A percentile compares a stretch with the other conserved stretches of the same genome.
Conservation (phyloP, 495 filamentous ascomycete species). For the Aspergillus indologenus region DNA sequence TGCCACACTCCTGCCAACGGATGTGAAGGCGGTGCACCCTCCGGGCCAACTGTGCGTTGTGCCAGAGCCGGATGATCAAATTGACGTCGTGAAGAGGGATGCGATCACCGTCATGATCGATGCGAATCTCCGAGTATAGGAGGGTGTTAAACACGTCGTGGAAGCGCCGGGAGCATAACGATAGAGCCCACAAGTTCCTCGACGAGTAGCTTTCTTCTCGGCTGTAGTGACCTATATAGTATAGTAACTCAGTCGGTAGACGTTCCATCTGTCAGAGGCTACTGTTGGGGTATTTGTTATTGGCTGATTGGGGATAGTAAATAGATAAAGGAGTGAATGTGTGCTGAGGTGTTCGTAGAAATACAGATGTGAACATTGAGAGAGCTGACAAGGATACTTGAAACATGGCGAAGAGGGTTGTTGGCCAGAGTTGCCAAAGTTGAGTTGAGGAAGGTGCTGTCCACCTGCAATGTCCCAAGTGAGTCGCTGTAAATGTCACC, state of each 20-base stretch:
- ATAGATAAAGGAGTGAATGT: too few species aligned
- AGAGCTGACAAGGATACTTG: too few species aligned
- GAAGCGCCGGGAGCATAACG: neutral
- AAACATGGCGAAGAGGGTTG: too few species aligned
- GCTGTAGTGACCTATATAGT: neutral
- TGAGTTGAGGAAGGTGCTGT: too few species aligned
- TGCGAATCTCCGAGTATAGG: neutral
- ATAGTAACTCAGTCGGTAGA: neutral
- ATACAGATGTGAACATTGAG: too few species aligned
- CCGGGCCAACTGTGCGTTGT: neutral
- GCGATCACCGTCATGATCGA: neutral
- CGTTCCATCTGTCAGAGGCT: neutral
- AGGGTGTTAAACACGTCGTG: neutral
- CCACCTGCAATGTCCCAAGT: too few species aligned
- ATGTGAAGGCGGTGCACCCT: neutral
- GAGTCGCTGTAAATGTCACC: too few species aligned
- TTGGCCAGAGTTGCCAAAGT: too few species aligned
- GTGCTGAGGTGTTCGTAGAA: too few species aligned
- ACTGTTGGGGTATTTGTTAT: too few species aligned
- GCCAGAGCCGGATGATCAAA: neutral
- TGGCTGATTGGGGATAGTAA: too few species aligned
- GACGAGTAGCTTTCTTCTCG: neutral
- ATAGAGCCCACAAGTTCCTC: neutral
- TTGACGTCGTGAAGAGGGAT: neutral
- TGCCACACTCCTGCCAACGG: neutral